A percentile compares a stretch with the other conserved stretches of the same genome.
These are phyloP conservation scores for Trapa incisa DNA, from an alignment of 345 rosid genomes.

Conservation along the genomic window DNA sequence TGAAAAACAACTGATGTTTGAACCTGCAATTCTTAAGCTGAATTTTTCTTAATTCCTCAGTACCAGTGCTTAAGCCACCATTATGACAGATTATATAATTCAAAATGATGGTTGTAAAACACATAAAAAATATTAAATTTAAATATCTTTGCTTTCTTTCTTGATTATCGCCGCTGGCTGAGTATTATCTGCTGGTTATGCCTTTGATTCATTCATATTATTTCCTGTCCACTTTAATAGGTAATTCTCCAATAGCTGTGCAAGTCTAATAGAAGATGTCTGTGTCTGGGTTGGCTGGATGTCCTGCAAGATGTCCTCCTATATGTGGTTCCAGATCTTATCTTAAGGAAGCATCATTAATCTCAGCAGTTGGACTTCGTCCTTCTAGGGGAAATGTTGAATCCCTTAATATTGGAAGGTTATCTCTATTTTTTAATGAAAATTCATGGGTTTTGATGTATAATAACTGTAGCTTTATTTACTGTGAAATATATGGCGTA, in stretches of 20 bases:
- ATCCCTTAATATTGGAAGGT: conserved; percentile 32
- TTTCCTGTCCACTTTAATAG: neutral
- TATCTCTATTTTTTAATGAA: conserved; percentile 3
- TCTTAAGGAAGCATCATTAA: conserved; percentile 22
- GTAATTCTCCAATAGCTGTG: neutral
- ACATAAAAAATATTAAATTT: neutral
- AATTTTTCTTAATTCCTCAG: neutral
- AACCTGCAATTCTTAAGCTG: neutral
- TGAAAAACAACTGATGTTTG: neutral
- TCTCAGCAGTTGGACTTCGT: conserved; percentile 16
- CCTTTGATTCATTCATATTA: neutral
- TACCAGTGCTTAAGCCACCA: neutral
- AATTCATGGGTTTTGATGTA: neutral
- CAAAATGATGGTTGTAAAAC: neutral
- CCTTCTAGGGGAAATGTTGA: conserved; percentile 14
- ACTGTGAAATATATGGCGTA: neutral
- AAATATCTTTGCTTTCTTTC: neutral
- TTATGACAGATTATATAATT: neutral
- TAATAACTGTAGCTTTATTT: neutral
- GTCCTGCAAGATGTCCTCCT: conserved; percentile 48
- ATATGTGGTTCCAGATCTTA: conserved; percentile 13
- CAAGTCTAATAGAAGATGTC: conserved; percentile 26
- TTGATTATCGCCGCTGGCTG: neutral
- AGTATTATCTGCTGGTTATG: neutral
- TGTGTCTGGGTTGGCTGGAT: conserved; percentile 43